Base-by-base conservation (phyloP, 2,329 filamentous ascomycete genomes). In the Dactylonectria macrodidyma region DNA sequence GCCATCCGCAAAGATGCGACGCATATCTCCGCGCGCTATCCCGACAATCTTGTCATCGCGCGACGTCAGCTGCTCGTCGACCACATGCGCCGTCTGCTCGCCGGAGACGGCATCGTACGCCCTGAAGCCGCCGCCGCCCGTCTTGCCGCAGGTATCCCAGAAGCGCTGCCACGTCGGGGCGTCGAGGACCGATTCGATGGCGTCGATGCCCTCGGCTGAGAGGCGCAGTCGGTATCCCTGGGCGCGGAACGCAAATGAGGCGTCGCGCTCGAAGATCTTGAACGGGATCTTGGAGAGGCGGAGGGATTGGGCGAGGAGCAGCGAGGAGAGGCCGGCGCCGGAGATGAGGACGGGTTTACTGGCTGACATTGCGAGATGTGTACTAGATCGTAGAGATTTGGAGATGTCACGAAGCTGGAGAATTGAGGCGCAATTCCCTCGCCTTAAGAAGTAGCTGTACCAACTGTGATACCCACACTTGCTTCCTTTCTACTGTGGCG, bases 161-260 rank as follows among this genome's bases (percentile, higher is more conserved):
- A 91, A 91, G n/a, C 77, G 82, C 44, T 83, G 71, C 74, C 84
- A 91, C 0, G 71, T 75, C 3, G 83, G 77, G 0, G 84, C 78
- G 9, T 84, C 80, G 3, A 92, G 85, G 0, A 88, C 89, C 0
- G 85, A 82, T 71, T 92, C 88, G 61, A 92, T 89, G 24, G 89
- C 88, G 72, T 89, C 85, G 1, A 91, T 81, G 0, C 89, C 89
- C 71, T 89, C 83, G 0, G 77, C 59, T 0, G 88, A 90, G 2
- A 91, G 82, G 12, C 89, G 86, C 7, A 91, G 81, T 2, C 89
- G 81, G 78, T 92, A 91, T 0, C 90, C 90, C 74, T 92, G 90
- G 0, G 86, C 88, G 51, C 90, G 89, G 71, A 89, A 90, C 1
- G 74, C 66, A 54, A 86, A 79, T 0, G 83, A 84, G 0, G 77